Evolutionary conservation across 306 rosid species (phyloP), one percentile per base, ranked within the genome.

Genomic region (Vigna trinervia): DNA sequence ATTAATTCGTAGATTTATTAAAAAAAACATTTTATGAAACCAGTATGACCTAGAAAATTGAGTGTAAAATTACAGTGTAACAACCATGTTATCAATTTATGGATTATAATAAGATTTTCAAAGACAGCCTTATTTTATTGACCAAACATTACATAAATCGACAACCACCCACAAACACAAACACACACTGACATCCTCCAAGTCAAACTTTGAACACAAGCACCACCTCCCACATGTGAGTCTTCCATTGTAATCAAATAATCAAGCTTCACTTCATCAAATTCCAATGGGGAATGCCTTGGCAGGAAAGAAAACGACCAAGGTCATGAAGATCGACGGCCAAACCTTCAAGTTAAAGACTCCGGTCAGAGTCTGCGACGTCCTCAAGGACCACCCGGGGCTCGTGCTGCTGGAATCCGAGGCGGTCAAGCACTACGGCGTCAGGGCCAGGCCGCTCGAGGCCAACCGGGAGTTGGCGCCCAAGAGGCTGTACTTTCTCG

Each of bases 291-390:
- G 99, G 2, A 96, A 96, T 78, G 77, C 71, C 36, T 87, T 95
- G 52, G 93, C 96, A 15, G 80, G 81, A 32, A 96, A 87, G 63
- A 93, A 86, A 73, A 83, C 78, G 17, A 91, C 91, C 0, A 96
- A 92, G 73, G 93, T 96, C 1, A 89, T 92, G 97, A 92, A 87
- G 73, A 83, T 96, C n/a, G 85, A 82, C 56, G 99, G 99, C 0
- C 96, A 92, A 72, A 86, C 95, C 12, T 73, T 96, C 68, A 96
- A 96, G 76, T 43, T 92, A 0, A 91, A 76, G 78, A 78, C 92
- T 5, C 96, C 96, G 0, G 46, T 91, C 5, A 74, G 73, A 62
- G 99, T 84, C 0, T 71, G 89, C 15, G 92, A 89, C 1, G 84
- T 96, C 0, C 73, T 88, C 0, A 88, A 85, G 72, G 74, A 91